phyloP scores from a whole-genome alignment of 2,329 filamentous ascomycete species.

The Phialophora expanda region DNA sequence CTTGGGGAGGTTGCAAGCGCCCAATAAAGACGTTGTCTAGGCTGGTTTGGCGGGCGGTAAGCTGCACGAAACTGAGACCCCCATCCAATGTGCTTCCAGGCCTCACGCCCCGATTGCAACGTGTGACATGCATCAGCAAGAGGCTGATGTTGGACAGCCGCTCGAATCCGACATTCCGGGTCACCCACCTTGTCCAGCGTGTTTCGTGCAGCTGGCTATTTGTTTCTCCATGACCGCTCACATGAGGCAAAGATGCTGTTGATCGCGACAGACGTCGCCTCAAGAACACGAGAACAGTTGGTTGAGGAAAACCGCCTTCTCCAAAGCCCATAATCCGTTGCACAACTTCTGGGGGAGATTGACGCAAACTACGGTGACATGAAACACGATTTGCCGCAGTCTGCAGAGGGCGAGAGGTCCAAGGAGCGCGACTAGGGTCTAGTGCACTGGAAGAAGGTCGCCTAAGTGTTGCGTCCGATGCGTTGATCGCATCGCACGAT shows the following conservation, averaged over 20 bases:
- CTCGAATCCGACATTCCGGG: slow-evolving; percentile 28
- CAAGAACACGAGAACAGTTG: background rate
- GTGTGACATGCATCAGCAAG: slow-evolving; percentile 29
- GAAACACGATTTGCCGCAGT: slow-evolving; percentile 36
- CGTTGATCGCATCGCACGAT: slow-evolving; percentile 2
- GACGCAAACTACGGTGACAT: slow-evolving; percentile 26
- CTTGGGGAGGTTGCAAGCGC: background rate
- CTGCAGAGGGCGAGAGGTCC: slow-evolving; percentile 14
- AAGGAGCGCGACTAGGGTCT: slow-evolving; percentile 16
- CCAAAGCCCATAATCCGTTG: background rate
- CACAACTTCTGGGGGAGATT: slow-evolving; percentile 1
- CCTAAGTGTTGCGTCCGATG: slow-evolving; percentile 13
- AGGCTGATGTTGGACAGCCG: slow-evolving; percentile 26
- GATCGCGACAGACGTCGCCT: background rate
- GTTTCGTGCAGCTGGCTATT: background rate
- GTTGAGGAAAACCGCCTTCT: background rate
- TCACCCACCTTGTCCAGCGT: slow-evolving; percentile 6
- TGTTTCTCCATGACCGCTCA: background rate
- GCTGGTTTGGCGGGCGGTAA: slow-evolving; percentile 20
- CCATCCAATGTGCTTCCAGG: slow-evolving; percentile 12
- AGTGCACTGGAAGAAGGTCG: slow-evolving; percentile 15
- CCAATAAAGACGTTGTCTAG: slow-evolving; percentile 14
- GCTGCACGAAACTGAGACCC: slow-evolving; percentile 4
- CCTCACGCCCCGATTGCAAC: slow-evolving; percentile 23
- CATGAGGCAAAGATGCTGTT: background rate